A percentile compares a stretch with the other conserved stretches of the same genome.
These are phyloP conservation scores for Thelonectria rubi DNA, from an alignment of 2,329 filamentous ascomycete genomes.

Conservation along the genomic window DNA sequence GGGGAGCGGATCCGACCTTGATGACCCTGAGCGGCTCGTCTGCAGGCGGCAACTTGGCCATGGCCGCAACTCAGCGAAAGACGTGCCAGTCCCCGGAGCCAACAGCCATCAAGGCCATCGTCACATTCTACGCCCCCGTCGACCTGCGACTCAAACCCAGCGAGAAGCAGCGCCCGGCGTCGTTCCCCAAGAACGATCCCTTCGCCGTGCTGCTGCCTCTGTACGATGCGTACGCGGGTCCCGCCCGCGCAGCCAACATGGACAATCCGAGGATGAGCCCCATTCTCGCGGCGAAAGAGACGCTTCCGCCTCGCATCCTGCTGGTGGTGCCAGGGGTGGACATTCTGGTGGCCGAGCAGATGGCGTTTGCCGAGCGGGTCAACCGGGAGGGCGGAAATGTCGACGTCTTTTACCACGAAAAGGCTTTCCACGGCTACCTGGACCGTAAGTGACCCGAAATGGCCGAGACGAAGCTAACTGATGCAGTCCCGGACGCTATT, in stretches of 20 bases:
- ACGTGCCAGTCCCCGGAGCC: slow-evolving; percentile 34
- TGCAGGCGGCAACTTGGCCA: slow-evolving; percentile 55
- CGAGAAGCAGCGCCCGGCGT: slow-evolving; percentile 50
- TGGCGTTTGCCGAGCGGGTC: slow-evolving; percentile 48
- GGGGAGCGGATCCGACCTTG: slow-evolving; percentile 49
- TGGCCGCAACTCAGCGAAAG: slow-evolving; percentile 45
- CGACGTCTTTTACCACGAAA: slow-evolving; percentile 35
- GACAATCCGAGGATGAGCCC: slow-evolving; percentile 50
- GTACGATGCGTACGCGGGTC: slow-evolving; percentile 54
- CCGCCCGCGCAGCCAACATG: slow-evolving; percentile 39
- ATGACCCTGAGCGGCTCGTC: slow-evolving; percentile 56
- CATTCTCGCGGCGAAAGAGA: slow-evolving; percentile 45
- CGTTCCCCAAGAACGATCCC: slow-evolving; percentile 50
- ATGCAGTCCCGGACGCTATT: slow-evolving; percentile 32
- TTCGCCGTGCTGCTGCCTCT: slow-evolving; percentile 50
- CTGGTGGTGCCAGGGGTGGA: slow-evolving; percentile 53
- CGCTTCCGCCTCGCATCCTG: slow-evolving; percentile 50
- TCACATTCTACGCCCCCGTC: slow-evolving; percentile 52
- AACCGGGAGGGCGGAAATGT: slow-evolving; percentile 40
- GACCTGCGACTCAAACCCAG: slow-evolving; percentile 51
- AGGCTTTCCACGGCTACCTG: slow-evolving; percentile 44
- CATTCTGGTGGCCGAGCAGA: slow-evolving; percentile 53
- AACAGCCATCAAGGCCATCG: slow-evolving; percentile 48
- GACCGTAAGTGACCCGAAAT: slow-evolving; percentile 33
- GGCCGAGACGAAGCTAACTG: not conserved